A percentile compares a stretch with the other conserved stretches of the same genome.
Evolutionary conservation across 176 grass and related monocot species (phyloP).

Genomic region (Paspalum vaginatum): DNA sequence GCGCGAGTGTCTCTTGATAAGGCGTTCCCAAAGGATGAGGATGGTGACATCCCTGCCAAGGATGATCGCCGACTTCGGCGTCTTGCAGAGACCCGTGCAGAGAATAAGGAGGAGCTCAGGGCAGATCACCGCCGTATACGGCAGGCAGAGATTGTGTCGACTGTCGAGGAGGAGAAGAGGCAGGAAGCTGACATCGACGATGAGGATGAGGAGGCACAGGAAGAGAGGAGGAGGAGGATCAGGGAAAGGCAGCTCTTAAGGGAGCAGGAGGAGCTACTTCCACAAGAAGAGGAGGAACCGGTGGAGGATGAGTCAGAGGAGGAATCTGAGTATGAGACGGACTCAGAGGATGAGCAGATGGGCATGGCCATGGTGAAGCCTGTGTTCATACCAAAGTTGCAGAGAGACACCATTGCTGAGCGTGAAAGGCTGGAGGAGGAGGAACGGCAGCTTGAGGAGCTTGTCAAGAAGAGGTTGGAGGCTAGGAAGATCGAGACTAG

Average conservation of each 20-base stretch:
- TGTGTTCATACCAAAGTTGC: conserved; percentile 87
- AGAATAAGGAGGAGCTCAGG: conserved; percentile 89
- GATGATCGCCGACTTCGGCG: conserved; percentile 75
- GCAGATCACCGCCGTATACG: conserved; percentile 81
- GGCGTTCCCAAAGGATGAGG: conserved; percentile 69
- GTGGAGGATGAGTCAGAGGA: conserved; percentile 73
- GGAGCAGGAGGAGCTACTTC: conserved; percentile 84
- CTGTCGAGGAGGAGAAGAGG: conserved; percentile 71
- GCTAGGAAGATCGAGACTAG: conserved; percentile 78
- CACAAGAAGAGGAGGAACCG: conserved; percentile 76
- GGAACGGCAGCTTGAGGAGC: conserved; percentile 81
- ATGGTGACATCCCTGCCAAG: conserved; percentile 49
- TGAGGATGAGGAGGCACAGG: conserved; percentile 85
- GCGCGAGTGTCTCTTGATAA: conserved; percentile 62
- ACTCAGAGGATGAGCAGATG: conserved; percentile 87
- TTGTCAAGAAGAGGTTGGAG: conserved; percentile 75
- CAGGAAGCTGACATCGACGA: conserved; percentile 71
- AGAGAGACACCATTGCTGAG: conserved; percentile 91
- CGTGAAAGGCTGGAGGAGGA: conserved; percentile 88
- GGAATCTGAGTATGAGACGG: conserved; percentile 94
- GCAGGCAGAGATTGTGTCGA: conserved; percentile 85
- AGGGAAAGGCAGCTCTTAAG: conserved; percentile 62
- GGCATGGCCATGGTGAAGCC: conserved; percentile 90
- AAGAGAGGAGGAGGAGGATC: conserved; percentile 82
- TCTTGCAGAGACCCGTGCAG: conserved; percentile 56